Conservation (phyloP, 1,284 basidiomycete species). For the Peniophora sp. region DNA sequence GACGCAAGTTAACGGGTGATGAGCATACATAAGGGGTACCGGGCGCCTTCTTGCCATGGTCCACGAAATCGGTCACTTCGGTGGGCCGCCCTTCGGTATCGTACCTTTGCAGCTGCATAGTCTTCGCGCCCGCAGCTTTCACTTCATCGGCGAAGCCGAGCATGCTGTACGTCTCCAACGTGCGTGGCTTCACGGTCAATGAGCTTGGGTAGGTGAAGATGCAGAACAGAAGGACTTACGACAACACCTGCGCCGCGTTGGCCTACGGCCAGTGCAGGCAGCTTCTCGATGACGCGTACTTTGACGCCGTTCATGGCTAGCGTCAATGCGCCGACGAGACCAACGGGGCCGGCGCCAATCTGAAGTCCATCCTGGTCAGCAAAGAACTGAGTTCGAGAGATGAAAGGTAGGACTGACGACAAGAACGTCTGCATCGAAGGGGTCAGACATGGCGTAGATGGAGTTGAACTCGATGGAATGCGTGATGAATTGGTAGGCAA, state of each 20-base stretch:
- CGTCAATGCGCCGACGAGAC: slow-evolving; percentile 16
- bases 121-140: slow-evolving; percentile 1
- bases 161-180: slow-evolving; percentile 19
- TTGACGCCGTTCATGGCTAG: slow-evolving; percentile 17
- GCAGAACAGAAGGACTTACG: slow-evolving; percentile 15
- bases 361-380: too few relatives aligned
- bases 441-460: too few relatives aligned
- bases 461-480: too few relatives aligned
- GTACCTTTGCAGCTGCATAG: slow-evolving; percentile 11
- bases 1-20: background rate
- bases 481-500: too few relatives aligned
- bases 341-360: slow-evolving; percentile 19
- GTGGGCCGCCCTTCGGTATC: background rate
- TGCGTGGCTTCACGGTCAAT: slow-evolving; percentile 16
- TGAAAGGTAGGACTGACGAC: background rate
- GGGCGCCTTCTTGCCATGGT: slow-evolving; percentile 9
- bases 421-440: background rate
- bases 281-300: slow-evolving; percentile 30
- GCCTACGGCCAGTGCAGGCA: slow-evolving; percentile 7
- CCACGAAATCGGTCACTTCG: background rate
- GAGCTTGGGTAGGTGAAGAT: background rate
- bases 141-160: slow-evolving; percentile 18
- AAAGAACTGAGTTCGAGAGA: too few relatives aligned
- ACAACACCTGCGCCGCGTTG: slow-evolving; percentile 21
- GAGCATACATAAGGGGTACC: slow-evolving; percentile 15